Base-by-base conservation (phyloP, 345 rosid species). In the Schrenkiella parvula region DNA sequence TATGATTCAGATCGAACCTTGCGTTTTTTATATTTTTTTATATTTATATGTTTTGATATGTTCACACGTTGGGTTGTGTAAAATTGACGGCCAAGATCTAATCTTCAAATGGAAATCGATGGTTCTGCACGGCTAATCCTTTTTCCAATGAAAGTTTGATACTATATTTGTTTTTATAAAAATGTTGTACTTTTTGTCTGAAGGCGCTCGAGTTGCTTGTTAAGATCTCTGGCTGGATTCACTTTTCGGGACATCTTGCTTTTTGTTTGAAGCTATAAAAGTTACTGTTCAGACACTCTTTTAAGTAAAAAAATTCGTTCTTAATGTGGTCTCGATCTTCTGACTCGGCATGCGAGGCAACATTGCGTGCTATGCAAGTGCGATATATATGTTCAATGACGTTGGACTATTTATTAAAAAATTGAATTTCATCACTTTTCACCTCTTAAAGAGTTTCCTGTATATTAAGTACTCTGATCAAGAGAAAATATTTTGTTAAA, bases 31-130 rank as follows among this genome's bases (percentile, higher is more conserved):
- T 31, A 43, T 53, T 31, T 25, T 47, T 50, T 5, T 25, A 22
- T n/a, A n/a, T n/a, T 6, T 26, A 10, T 56, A n/a, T 56, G 38
- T 57, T 61, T 58, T 9, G 59, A 51, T 39, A 64, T 64, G 75
- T 77, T 64, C 80, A 65, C 80, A 77, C 76, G 77, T 71, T 65
- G 66, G 64, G 68, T 65, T 63, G 0, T 2, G 85, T 54, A 54
- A 77, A 70, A 67, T 74, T 70, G 57, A 63, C 60, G 78, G 79
- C 5, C 17, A 65, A 37, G 67, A 83, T 73, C 70, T 58, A 66
- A 76, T 32, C 50, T 18, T 70, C 19, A 46, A 17, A 26, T 56
- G 60, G 62, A 48, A 46, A 82, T 74, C 71, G 52, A 64, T 48
- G 81, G 78, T 75, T 82, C 65, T 79, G 64, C 77, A 76, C 43